Evolutionary conservation across 108 stramenopile genomes (phyloP), one percentile per base, ranked within the genome.

Genomic region (Bacterosira constricta): DNA sequence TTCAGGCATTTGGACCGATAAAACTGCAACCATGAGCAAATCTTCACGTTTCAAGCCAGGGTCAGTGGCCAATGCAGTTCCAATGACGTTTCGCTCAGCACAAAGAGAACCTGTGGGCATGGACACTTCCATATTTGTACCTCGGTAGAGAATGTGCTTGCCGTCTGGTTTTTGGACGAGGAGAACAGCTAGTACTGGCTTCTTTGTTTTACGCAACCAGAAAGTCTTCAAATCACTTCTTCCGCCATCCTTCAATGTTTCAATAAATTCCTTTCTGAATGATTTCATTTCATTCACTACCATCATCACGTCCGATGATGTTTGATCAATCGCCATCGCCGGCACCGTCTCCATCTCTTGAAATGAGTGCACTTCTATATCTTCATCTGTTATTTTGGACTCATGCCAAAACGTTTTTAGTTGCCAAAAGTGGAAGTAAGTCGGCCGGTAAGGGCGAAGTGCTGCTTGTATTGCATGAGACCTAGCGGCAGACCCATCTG

Each of bases 21-120:
- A 75, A 12, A 97, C 97, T n/a, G 95, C 94, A 56, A 97, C 88
- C 73, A 85, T 67, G 30, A 82, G 71, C 59, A 96, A 71, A 66
- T 97, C 83, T 58, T 92, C 79, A 9, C 97, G 83, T 47, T 74
- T 87, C 70, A 97, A 75, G 18, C 77, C 61, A 6, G 89, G 93
- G 66, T 96, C 88, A 23, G 55, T 58, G 3, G 96, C 97, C 41
- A 97, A 64, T 0, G 97, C 97, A 27, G 79, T 90, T 41, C 94
- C 98, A 76, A 99, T 99, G 7, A 92, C 98, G 63, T 96, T 96
- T 2, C 98, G 86, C 74, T 99, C 98, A 6, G 98, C 95, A 79
- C 98, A 99, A 11, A 99, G 88, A 7, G 95, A 96, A 20, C 98
- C 98, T 32, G 98, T 98, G 5, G 98, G 98, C 97, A 98, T 95